These are phyloP conservation scores for Biscogniauxia mediterranea DNA, from an alignment of 2,329 filamentous ascomycete species.

Conservation along the genomic window DNA sequence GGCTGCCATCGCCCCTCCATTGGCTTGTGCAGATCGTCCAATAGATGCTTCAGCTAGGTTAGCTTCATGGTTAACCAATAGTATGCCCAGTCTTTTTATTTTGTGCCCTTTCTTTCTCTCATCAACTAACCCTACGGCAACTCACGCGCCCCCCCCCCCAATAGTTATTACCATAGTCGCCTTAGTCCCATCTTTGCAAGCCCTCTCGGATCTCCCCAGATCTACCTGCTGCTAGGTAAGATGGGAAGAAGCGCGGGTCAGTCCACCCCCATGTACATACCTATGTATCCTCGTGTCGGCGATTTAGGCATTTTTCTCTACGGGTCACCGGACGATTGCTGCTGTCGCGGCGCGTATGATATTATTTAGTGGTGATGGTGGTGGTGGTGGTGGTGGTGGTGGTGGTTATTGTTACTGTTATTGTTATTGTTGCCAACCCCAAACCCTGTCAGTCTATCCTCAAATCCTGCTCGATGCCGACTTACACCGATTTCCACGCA, in stretches of 20 bases:
- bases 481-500: background rate
- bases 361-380: background rate
- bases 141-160: slow-evolving; percentile 17
- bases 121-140: slow-evolving; percentile 20
- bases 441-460: background rate
- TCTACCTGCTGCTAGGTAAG: background rate
- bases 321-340: background rate
- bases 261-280: background rate
- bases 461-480: background rate
- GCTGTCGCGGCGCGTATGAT: background rate
- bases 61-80: slow-evolving; percentile 17
- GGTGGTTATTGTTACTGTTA: background rate
- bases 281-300: background rate
- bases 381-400: background rate
- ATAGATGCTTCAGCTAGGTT: slow-evolving; percentile 23
- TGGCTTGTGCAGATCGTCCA: slow-evolving; percentile 20
- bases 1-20: slow-evolving; percentile 17
- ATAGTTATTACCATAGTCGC: slow-evolving; percentile 6
- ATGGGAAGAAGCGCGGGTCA: background rate
- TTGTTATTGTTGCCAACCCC: background rate
- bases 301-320: background rate
- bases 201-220: background rate
- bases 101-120: slow-evolving; percentile 15
- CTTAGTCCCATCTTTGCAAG: background rate
- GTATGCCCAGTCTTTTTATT: slow-evolving; percentile 13